Conservation (phyloP, 139 green algal species). For the Eudorina sp. region DNA sequence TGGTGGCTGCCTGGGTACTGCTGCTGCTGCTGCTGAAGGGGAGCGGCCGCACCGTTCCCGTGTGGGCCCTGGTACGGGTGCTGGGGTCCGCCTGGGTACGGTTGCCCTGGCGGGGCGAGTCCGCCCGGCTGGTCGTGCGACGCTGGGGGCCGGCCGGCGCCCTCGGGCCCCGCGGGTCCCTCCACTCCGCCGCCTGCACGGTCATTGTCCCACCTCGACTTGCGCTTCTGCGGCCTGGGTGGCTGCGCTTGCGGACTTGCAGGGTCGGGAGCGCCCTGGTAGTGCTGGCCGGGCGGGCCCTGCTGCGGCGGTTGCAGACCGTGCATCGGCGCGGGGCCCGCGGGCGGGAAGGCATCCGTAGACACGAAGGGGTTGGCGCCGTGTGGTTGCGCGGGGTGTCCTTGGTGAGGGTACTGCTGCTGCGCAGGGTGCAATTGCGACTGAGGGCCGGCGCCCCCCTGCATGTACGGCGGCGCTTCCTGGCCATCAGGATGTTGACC, state of each 20-base stretch:
- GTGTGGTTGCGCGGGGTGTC: too few species aligned
- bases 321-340: too few species aligned
- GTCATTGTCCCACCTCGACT: conserved; percentile 33
- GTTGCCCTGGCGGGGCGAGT: not conserved
- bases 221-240: not conserved
- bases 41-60: not conserved
- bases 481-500: too few species aligned
- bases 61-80: not conserved
- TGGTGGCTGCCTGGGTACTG: not conserved
- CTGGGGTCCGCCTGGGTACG: not conserved
- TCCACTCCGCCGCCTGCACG: not conserved
- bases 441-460: too few species aligned
- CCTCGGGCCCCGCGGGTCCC: not conserved
- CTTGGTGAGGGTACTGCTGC: too few species aligned
- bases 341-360: too few species aligned
- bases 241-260: not conserved
- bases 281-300: too few species aligned
- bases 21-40: conserved; percentile 7
- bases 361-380: too few species aligned
- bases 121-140: not conserved
- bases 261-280: not conserved
- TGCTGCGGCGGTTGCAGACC: not conserved
- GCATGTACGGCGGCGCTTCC: too few species aligned
- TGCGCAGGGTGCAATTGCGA: too few species aligned
- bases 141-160: not conserved